Conservation (phyloP, 2,329 filamentous ascomycete genomes). For the Bipolaris gigantea region DNA sequence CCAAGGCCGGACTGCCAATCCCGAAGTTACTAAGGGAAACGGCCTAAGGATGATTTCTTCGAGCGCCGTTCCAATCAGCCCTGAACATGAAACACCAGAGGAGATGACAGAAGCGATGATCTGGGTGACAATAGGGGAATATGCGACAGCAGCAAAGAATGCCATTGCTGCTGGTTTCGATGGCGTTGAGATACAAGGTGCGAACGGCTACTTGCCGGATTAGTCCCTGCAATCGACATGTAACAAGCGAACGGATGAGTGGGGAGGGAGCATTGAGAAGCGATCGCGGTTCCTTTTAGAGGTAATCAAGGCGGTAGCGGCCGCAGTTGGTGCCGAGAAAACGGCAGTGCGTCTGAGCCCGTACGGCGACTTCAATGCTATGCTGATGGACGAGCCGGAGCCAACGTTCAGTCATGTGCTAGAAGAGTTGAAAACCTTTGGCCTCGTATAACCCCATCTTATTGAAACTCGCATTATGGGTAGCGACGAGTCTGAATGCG, state of each 20-base stretch:
- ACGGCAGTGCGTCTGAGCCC: conserved; percentile 62
- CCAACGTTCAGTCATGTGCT: conserved; percentile 8
- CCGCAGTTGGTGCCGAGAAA: conserved; percentile 57
- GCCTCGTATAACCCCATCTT: conserved; percentile 4
- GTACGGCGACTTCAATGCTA: conserved; percentile 62
- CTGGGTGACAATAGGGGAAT: conserved; percentile 36
- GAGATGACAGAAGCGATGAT: conserved; percentile 44
- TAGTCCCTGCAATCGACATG: conserved; percentile 64
- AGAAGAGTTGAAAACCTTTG: not conserved
- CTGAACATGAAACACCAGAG: conserved; percentile 28
- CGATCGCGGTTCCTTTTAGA: conserved; percentile 56
- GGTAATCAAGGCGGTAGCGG: conserved; percentile 53
- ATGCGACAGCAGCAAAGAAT: conserved; percentile 47
- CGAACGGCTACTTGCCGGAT: conserved; percentile 68
- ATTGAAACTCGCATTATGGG: conserved; percentile 12
- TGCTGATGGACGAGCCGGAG: conserved; percentile 61
- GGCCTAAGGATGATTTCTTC: conserved; percentile 31
- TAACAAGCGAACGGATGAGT: conserved; percentile 56
- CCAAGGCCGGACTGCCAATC: conserved; percentile 56
- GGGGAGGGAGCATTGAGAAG: conserved; percentile 54
- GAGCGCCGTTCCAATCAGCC: conserved; percentile 38
- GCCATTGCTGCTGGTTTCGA: conserved; percentile 59
- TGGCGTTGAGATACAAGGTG: conserved; percentile 58
- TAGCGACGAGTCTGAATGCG: conserved; percentile 16
- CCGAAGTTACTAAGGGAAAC: conserved; percentile 33